Evolutionary conservation across 75 land plant species (phyloP), one percentile per base, ranked within the genome.

Genomic region (Pseudotsuga menziesii): DNA sequence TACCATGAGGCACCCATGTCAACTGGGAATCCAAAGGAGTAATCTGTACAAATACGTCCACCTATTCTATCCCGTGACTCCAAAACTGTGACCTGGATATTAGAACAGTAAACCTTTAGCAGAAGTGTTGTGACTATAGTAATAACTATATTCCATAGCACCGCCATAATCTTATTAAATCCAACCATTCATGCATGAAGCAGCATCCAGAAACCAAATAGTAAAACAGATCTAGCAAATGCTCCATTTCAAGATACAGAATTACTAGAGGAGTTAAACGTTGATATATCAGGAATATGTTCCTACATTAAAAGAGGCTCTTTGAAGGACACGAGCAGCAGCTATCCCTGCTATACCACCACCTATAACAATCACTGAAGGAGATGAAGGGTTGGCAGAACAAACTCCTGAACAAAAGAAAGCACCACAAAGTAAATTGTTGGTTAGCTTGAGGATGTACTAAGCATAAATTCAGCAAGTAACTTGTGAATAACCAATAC

Each of bases 1-100:
- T 66, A 84, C 88, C 88, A 86, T 27, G 88, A 80, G 75, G 88
- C 88, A 32, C 88, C 88, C 81, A 86, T 79, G 61, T 86, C 88
- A 75, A 86, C 83, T 20, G 88, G 88, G 58, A 86, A 86, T 26
- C 88, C 88, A 80, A 86, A 86, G 14, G 86, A 80, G 52, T 78
- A 83, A 56, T 86, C 87, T 14, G 88, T 86, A 76, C 72, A 76
- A 27, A 80, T 77, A 48, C 88, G 88, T 17, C 88, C 88, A 60
- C 88, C 88, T 52, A 86, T 80, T 19, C 88, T 78, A 57, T 80
- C 80, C 17, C 86, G 78, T 66, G 88, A 86, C 59, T 86, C 88
- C 25, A 86, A 58, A 9, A 86, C 63, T 56, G 81, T 81, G 9
- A 86, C 88, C 88, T 86, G 84, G 75, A 69, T 15, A 52, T 27